Conservation (phyloP, 179 eudicot species). For the Carnegiea gigantea region DNA sequence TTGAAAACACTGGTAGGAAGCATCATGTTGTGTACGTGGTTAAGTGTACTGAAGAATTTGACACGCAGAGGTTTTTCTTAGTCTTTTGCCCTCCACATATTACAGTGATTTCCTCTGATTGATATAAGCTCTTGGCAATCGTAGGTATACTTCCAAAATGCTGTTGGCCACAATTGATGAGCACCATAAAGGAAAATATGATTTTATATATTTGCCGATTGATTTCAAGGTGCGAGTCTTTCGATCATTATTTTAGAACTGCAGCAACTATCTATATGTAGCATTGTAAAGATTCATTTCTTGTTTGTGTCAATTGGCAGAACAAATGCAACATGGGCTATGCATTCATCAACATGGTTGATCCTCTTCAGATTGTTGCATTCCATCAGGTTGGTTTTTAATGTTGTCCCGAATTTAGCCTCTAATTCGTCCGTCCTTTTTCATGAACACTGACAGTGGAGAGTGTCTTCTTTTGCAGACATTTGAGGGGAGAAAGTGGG, state of each 20-base stretch:
- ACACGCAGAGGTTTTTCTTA: no score
- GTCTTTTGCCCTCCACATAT: no score
- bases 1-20: no score
- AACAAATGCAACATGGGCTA: slow-evolving; percentile 85
- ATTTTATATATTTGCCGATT: slow-evolving; percentile 69
- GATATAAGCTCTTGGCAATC: slow-evolving; percentile 6
- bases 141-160: slow-evolving; percentile 77
- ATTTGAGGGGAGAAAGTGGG: slow-evolving; percentile 74
- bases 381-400: slow-evolving; percentile 57
- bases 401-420: background rate
- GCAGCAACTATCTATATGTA: background rate
- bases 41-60: no score
- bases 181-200: slow-evolving; percentile 63
- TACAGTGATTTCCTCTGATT: background rate
- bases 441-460: slow-evolving; percentile 3
- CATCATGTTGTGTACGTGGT: no score
- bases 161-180: slow-evolving; percentile 68
- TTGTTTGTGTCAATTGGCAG: slow-evolving; percentile 33
- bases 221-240: slow-evolving; percentile 57
- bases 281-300: background rate
- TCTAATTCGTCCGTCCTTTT: background rate
- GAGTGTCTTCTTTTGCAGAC: slow-evolving; percentile 40
- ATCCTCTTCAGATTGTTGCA: slow-evolving; percentile 55
- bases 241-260: background rate
- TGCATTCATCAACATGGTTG: slow-evolving; percentile 73